Conservation (phyloP, 225 moss, liverwort and hornwort genomes). For the Anthoceros angustus region DNA sequence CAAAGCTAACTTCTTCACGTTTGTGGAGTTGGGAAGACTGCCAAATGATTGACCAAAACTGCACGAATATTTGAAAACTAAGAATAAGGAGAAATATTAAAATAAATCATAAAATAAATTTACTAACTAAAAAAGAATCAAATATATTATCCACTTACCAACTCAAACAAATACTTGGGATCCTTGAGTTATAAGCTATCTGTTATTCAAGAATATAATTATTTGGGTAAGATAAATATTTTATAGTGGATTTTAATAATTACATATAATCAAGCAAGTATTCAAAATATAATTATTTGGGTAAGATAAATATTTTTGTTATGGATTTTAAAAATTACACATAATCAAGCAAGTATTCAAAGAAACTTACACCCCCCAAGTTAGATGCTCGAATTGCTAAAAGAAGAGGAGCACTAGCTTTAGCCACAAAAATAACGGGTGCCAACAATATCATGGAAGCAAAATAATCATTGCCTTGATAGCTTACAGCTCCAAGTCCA, state of each 20-base stretch:
- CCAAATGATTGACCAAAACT: not conserved
- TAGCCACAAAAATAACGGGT: constrained; percentile 20
- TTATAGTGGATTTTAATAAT: not conserved
- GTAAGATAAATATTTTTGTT: too few species aligned
- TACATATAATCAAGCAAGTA: not conserved
- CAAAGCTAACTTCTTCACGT: not conserved
- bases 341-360: not conserved
- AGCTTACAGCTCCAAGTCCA: constrained; percentile 25
- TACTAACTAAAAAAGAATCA: not conserved
- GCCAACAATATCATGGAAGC: constrained; percentile 19
- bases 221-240: not conserved
- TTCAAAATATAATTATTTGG: not conserved
- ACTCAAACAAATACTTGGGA: not conserved
- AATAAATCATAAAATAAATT: not conserved
- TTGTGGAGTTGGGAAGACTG: not conserved
- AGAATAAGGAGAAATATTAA: not conserved
- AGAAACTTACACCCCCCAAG: constrained; percentile 16
- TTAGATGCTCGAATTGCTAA: constrained; percentile 20
- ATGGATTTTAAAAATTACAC: not conserved
- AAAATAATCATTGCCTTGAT: constrained; percentile 13
- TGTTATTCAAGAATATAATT: not conserved
- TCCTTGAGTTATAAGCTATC: not conserved
- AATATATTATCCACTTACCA: not conserved
- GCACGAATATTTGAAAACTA: not conserved
- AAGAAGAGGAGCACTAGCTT: constrained; percentile 16